Evolutionary conservation across 2,329 filamentous ascomycete species (phyloP), one percentile per base, ranked within the genome.

Genomic region (Exophiala sp.): DNA sequence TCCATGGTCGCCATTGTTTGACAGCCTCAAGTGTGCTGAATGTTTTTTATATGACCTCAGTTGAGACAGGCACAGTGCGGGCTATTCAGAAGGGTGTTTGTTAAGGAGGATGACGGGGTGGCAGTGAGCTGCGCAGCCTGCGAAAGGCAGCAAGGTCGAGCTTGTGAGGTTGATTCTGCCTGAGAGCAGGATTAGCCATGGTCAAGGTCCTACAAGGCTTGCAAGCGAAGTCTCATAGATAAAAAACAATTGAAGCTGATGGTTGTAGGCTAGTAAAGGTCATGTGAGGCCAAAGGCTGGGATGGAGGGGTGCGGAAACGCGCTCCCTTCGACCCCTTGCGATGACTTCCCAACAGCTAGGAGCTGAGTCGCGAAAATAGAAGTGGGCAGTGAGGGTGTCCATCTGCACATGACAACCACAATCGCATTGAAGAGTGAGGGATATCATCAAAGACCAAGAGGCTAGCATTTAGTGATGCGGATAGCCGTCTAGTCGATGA

Each of bases 21-120:
- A 20, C 21, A 14, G 20, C 41, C n/a, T 51, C 16, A 32, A 43
- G 10, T 21, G 34, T 29, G 24, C 24, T 29, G 11, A 24, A 21
- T n/a, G 35, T 43, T 3, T 42, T 35, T 40, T 40, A 29, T n/a
- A 29, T 20, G 7, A 47, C 20, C 2, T 12, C 45, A 6, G n/a
- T 11, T n/a, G 20, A 36, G 20, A 20, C 21, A 50, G 33, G 52
- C 52, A 50, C 20, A 12, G 33, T n/a, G 16, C 14, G 51, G 38
- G 24, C 45, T 44, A 11, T 33, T 39, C 39, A 33, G 29, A 38
- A 44, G 39, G 36, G 44, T 10, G 41, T 40, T 40, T 29, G 47
- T 43, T 16, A 35, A 33, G 16, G 59, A 59, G 60, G 58, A 59
- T 57, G 52, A 40, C 10, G 58, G 34, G 66, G 50, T 62, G 65